A percentile compares a stretch with the other conserved stretches of the same genome.
Evolutionary conservation across 2,329 filamentous ascomycete genomes (phyloP).

Genomic region (Fusarium succisae): DNA sequence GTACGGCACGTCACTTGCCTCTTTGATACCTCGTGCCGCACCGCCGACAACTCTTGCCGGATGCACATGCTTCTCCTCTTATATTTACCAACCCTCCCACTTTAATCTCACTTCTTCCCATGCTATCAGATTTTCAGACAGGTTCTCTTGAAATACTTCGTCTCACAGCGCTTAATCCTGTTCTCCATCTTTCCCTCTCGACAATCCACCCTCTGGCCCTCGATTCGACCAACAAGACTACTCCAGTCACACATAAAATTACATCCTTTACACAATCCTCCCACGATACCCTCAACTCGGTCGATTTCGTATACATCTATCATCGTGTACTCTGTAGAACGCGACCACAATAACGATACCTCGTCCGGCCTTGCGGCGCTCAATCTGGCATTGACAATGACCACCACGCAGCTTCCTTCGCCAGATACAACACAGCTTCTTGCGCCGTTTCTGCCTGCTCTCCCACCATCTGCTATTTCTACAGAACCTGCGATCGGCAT

Average conservation of each 20-base stretch:
- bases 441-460: slow-evolving; percentile 65
- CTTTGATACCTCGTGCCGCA: slow-evolving; percentile 35
- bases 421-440: slow-evolving; percentile 60
- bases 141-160: not conserved
- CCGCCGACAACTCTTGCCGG: slow-evolving; percentile 24
- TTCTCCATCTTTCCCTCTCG: slow-evolving; percentile 14
- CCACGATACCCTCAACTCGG: not conserved
- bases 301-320: not conserved
- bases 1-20: slow-evolving; percentile 37
- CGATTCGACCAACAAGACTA: slow-evolving; percentile 18
- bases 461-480: slow-evolving; percentile 68
- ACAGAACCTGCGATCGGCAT: slow-evolving; percentile 65
- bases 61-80: slow-evolving; percentile 6
- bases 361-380: not conserved
- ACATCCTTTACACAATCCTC: not conserved
- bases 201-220: slow-evolving; percentile 10
- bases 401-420: slow-evolving; percentile 47
- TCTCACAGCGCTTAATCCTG: not conserved
- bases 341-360: slow-evolving; percentile 3
- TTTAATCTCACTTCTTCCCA: not conserved
- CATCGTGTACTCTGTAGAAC: slow-evolving; percentile 2
- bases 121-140: not conserved
- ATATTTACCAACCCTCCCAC: slow-evolving; percentile 7
- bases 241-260: slow-evolving; percentile 30
- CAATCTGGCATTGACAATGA: slow-evolving; percentile 36